These are phyloP conservation scores for Pythium monospermum DNA, from an alignment of 352 stramenopile species.

Conservation along the genomic window DNA sequence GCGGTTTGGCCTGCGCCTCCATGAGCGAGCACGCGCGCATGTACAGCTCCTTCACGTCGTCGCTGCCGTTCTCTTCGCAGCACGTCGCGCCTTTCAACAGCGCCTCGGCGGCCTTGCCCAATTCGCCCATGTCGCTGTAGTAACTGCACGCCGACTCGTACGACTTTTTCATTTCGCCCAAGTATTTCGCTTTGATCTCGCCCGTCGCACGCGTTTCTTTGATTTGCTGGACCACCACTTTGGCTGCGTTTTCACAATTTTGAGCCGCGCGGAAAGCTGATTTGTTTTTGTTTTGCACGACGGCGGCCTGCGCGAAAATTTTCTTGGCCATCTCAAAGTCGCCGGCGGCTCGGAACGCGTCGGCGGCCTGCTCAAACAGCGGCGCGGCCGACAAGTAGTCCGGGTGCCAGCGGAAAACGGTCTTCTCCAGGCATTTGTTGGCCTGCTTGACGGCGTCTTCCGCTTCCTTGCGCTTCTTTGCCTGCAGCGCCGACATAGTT, in stretches of 20 bases:
- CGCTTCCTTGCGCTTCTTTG: conserved; percentile 27
- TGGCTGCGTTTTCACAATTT: conserved; percentile 72
- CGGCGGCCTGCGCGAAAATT: conserved; percentile 49
- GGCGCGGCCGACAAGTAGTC: conserved; percentile 72
- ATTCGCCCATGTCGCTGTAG: conserved; percentile 79
- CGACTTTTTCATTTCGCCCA: conserved; percentile 41
- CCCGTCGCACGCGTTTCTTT: conserved; percentile 40
- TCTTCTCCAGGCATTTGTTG: conserved; percentile 30
- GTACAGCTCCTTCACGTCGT: conserved; percentile 57
- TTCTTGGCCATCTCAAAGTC: conserved; percentile 60
- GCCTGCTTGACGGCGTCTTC: conserved; percentile 24
- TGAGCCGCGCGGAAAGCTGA: conserved; percentile 69
- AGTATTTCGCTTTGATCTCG: conserved; percentile 25
- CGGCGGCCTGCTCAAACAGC: conserved; percentile 65
- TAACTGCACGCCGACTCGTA: conserved; percentile 60
- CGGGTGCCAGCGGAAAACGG: conserved; percentile 65
- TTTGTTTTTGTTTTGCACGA: conserved; percentile 68
- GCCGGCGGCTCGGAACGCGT: conserved; percentile 57
- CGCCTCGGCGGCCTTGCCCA: conserved; percentile 76
- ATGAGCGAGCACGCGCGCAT: conserved; percentile 63
- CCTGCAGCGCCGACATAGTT: conserved; percentile 25
- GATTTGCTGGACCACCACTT: conserved; percentile 63
- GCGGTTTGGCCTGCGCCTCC: conserved; percentile 75
- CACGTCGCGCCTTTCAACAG: conserved; percentile 56
- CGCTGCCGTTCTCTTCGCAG: conserved; percentile 41